Conservation (phyloP, 176 grass and related monocot genomes). For the Aegilops bicornis region DNA sequence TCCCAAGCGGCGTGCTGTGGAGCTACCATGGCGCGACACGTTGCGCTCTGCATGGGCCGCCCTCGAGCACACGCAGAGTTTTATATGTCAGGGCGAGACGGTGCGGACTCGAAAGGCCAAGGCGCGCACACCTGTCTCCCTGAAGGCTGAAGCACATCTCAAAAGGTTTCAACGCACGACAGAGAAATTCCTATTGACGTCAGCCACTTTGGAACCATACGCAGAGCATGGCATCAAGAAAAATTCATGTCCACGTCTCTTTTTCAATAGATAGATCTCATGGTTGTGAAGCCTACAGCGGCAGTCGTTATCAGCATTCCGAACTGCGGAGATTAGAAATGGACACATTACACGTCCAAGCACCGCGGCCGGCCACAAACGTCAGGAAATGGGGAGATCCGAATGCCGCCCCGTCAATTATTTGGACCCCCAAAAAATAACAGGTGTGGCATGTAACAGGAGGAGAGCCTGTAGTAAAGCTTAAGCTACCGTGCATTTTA, state of each 20-base stretch:
- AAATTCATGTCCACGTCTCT: too few species aligned
- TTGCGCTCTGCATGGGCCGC: constrained; percentile 27
- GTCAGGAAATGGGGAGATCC: neutral
- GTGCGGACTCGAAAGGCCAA: neutral
- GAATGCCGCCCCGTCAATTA: neutral
- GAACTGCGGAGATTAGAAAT: too few species aligned
- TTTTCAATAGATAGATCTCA: too few species aligned
- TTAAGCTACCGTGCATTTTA: neutral
- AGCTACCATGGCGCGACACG: constrained; percentile 11
- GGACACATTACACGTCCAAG: too few species aligned
- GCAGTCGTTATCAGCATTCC: too few species aligned
- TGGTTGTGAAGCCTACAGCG: too few species aligned
- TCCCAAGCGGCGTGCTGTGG: neutral
- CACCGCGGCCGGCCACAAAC: neutral
- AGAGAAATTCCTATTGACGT: neutral
- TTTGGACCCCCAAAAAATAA: neutral
- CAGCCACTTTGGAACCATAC: too few species aligned
- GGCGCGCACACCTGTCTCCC: neutral
- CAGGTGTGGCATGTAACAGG: neutral
- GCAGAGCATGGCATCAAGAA: too few species aligned
- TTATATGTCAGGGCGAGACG: neutral
- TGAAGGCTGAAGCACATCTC: neutral
- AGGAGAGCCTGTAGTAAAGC: neutral
- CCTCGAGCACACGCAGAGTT: neutral
- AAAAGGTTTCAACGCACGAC: neutral